These are phyloP conservation scores for Syzygium syzygioides DNA, from an alignment of 441 rosid species.

Conservation along the genomic window DNA sequence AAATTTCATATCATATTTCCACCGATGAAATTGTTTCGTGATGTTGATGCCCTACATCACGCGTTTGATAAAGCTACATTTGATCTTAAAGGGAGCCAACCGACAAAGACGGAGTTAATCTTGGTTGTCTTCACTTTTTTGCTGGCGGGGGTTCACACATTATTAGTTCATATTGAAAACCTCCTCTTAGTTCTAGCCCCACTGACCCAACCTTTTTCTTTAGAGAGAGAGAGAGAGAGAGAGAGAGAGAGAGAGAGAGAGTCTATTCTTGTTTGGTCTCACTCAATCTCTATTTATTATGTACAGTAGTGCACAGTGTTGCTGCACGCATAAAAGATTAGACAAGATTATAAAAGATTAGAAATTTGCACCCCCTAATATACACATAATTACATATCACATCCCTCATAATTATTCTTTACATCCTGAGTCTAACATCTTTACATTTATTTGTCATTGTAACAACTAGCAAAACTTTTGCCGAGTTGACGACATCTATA, in stretches of 20 bases:
- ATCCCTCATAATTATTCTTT: background rate
- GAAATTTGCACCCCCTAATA: background rate
- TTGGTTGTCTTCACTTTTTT: background rate
- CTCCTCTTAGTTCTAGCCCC: background rate
- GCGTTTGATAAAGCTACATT: background rate
- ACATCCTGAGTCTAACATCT: background rate
- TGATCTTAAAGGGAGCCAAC: background rate
- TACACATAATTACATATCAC: background rate
- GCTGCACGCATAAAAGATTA: background rate
- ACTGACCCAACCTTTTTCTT: rapidly evolving
- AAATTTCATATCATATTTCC: background rate
- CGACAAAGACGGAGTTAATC: background rate
- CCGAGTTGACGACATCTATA: too few species aligned
- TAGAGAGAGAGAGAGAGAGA: background rate
- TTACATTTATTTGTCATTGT: background rate
- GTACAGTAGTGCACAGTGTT: background rate
- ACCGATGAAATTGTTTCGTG: background rate
- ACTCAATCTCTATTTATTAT: background rate
- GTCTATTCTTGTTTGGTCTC: background rate
- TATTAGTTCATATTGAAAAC: too few species aligned
- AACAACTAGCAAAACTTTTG: too few species aligned
- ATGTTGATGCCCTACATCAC: background rate
- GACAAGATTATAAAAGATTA: background rate
- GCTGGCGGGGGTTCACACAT: background rate
- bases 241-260: background rate